These are phyloP conservation scores for Dujonia santamariae DNA, from an alignment of 1,139 yeast species.

Conservation along the genomic window DNA sequence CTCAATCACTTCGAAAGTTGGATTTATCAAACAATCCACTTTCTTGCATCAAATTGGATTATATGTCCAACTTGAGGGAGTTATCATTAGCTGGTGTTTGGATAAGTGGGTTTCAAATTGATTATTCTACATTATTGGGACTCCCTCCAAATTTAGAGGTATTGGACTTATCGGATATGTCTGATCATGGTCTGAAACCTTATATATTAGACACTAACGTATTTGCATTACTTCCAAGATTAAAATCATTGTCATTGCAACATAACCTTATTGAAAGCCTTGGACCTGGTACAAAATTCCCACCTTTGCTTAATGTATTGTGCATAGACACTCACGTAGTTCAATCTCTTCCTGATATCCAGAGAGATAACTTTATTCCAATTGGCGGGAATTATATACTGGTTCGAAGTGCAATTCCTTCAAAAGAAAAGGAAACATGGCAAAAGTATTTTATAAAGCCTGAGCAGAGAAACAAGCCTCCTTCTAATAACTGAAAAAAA, in stretches of 20 bases:
- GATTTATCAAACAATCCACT: too few species aligned
- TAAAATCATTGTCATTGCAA: too few species aligned
- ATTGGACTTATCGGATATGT: slow-evolving; percentile 1
- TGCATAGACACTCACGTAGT: not conserved
- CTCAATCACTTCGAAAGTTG: too few species aligned
- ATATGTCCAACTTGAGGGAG: not conserved
- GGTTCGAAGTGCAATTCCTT: not conserved
- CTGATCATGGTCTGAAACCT: not conserved
- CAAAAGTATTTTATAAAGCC: too few species aligned
- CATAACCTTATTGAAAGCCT: too few species aligned
- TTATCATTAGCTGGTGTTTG: slow-evolving; percentile 1
- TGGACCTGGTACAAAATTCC: slow-evolving; percentile 1
- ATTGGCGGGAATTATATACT: not conserved
- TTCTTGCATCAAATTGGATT: too few species aligned
- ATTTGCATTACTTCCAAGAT: too few species aligned
- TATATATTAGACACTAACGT: too few species aligned
- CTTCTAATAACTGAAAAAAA: not conserved
- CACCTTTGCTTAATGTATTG: not conserved
- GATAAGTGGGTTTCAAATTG: too few species aligned
- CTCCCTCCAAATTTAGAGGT: not conserved
- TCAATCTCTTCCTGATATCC: too few species aligned
- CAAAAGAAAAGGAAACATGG: not conserved
- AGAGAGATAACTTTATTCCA: not conserved
- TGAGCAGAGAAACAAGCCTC: not conserved
- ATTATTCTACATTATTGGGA: too few species aligned